Evolutionary conservation across 192 early-diverging fungal species (phyloP), one percentile per base, ranked within the genome.

Genomic region (Obelidium mucronatum): DNA sequence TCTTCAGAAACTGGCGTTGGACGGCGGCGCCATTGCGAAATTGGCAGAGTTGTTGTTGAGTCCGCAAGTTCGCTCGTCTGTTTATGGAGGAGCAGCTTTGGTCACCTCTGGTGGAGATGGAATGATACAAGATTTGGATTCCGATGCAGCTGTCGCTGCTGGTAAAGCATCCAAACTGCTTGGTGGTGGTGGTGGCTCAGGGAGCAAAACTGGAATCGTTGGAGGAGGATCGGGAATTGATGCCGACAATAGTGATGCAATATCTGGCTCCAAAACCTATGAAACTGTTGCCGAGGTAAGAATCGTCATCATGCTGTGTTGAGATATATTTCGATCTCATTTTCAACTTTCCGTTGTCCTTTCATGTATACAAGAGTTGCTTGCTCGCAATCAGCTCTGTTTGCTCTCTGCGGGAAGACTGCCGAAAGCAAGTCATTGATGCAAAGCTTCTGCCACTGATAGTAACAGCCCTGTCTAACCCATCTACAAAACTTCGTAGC

Each of bases 341-440:
- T 6, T 48, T 48, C 11, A 0, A 48, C 19, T 19, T 48, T 6
- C 44, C 19, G 44, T 15, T 19, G 0, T 19, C 8, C 19, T 48
- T 48, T 48, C 11, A 19, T 19, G 0, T 19, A 48, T 48, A 0
- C 31, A 77, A 94, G 89, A 92, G 91, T 79, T 69, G 81, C 3
- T 76, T 95, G 6, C 76, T 90, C 35, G 92, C 92, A 19, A 61
- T 95, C 44, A 91, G 91, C 4, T 87, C 93, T 19, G 84, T 94
- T 8, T 89, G 89, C 54, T 89, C 90, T 15, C 78, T 90, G 17
- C 88, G 83, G 42, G 93, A 94, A 76, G 90, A 93, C 36, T 91
- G 88, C 63, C 85, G 93, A 36, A 91, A 88, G 67, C 87, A 90
- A 73, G 91, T 92, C 13, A 92, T 95, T 59, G 92, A 94, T 53